Conservation (phyloP, 1,139 yeast species). For the Hansenula sp. region DNA sequence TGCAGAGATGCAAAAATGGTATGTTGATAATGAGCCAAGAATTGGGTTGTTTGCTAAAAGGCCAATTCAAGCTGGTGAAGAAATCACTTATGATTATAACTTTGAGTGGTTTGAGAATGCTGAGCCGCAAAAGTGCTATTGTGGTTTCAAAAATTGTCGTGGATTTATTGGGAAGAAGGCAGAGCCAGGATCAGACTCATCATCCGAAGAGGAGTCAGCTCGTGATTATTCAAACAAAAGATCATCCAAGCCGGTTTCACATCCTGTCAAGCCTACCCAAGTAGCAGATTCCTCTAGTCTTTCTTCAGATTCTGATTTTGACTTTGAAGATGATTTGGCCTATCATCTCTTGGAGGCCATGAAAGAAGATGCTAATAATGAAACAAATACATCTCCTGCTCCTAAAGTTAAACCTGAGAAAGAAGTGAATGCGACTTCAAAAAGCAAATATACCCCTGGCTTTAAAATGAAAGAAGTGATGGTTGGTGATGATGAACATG, state of each 20-base stretch:
- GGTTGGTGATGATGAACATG: neutral
- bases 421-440: neutral
- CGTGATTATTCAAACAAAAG: too few species aligned
- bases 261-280: neutral
- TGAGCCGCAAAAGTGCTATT: conserved; percentile 32
- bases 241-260: neutral
- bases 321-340: neutral
- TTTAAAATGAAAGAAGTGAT: neutral
- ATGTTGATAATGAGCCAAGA: conserved; percentile 33
- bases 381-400: too few species aligned
- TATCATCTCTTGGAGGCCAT: neutral
- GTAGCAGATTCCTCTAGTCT: neutral
- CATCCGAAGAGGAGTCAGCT: neutral
- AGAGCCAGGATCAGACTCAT: conserved; percentile 1
- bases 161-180: conserved; percentile 30
- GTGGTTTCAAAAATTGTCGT: conserved; percentile 33
- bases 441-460: neutral
- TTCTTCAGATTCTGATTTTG: neutral
- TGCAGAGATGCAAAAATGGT: conserved; percentile 39
- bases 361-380: too few species aligned
- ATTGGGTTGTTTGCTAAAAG: conserved; percentile 35
- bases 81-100: conserved; percentile 38
- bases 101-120: conserved; percentile 36
- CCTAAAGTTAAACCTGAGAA: neutral
- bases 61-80: conserved; percentile 26